phyloP scores from a whole-genome alignment of 2,329 filamentous ascomycete genomes.

The Capronia epimyces region DNA sequence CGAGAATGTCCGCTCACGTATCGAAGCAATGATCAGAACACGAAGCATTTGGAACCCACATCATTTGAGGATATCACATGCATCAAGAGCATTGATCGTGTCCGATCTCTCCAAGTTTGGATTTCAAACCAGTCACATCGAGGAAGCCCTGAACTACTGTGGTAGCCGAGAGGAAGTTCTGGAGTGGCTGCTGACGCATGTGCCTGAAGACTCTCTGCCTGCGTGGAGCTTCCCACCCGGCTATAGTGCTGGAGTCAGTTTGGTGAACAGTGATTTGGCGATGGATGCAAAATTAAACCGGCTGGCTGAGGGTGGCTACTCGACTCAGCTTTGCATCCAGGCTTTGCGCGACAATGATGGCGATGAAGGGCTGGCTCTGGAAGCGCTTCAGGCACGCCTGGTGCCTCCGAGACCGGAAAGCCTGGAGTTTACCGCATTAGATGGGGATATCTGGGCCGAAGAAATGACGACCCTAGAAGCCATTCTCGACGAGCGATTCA shows the following conservation, averaged over 20 bases:
- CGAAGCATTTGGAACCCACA: conserved; percentile 85
- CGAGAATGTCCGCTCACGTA: conserved; percentile 66
- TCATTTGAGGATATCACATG: conserved; percentile 57
- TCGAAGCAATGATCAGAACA: conserved; percentile 72
- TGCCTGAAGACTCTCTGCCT: conserved; percentile 94
- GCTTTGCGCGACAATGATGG: conserved; percentile 64
- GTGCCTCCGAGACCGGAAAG: conserved; percentile 20
- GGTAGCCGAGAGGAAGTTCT: conserved; percentile 88
- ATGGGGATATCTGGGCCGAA: conserved; percentile 67
- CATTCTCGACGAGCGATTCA: conserved; percentile 73
- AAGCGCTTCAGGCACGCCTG: conserved; percentile 68
- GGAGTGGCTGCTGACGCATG: conserved; percentile 94
- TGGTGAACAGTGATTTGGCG: conserved; percentile 75
- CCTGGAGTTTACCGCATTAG: conserved; percentile 13
- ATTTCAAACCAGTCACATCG: conserved; percentile 81
- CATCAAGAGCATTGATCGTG: conserved; percentile 57
- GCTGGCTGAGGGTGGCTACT: conserved; percentile 76
- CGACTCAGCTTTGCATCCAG: conserved; percentile 73
- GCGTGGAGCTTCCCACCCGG: conserved; percentile 85
- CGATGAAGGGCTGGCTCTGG: conserved; percentile 72
- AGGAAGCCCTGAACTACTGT: conserved; percentile 81
- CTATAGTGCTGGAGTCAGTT: conserved; percentile 82
- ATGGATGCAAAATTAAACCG: conserved; percentile 77
- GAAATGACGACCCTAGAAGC: conserved; percentile 79
- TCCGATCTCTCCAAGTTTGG: conserved; percentile 71